Conservation (phyloP, 2,329 filamentous ascomycete species). For the Conoideocrella luteorostrata region DNA sequence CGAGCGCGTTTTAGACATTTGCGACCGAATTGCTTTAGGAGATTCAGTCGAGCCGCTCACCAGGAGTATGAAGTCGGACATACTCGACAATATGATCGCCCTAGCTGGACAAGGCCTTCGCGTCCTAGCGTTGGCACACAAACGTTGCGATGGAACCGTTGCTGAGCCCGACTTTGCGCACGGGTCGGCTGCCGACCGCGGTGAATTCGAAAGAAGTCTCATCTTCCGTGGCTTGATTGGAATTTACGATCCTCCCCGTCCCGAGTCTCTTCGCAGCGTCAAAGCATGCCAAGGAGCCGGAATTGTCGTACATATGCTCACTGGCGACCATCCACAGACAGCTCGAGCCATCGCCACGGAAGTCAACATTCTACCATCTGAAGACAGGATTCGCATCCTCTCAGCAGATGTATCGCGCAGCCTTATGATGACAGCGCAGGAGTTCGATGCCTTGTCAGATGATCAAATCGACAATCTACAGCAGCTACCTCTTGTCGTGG, state of each 20-base stretch:
- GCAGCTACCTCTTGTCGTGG: conserved; percentile 60
- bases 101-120: conserved; percentile 59
- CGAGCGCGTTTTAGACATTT: conserved; percentile 57
- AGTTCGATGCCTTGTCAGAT: conserved; percentile 61
- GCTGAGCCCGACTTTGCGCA: conserved; percentile 22
- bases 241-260: conserved; percentile 66
- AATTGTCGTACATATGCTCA: conserved; percentile 63
- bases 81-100: conserved; percentile 59
- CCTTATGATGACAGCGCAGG: conserved; percentile 49
- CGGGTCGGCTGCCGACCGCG: conserved; percentile 13
- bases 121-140: conserved; percentile 54
- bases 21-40: conserved; percentile 39
- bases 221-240: conserved; percentile 63
- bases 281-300: conserved; percentile 53
- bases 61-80: conserved; percentile 36
- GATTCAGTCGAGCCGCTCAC: conserved; percentile 27
- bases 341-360: conserved; percentile 58
- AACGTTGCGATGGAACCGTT: conserved; percentile 7
- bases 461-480: conserved; percentile 57
- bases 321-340: conserved; percentile 60
- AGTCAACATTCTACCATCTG: conserved; percentile 52
- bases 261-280: conserved; percentile 57
- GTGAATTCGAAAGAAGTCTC: conserved; percentile 33
- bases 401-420: not conserved
- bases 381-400: conserved; percentile 1